phyloP scores from a whole-genome alignment of 495 filamentous ascomycete genomes.

The Poronia punctata region DNA sequence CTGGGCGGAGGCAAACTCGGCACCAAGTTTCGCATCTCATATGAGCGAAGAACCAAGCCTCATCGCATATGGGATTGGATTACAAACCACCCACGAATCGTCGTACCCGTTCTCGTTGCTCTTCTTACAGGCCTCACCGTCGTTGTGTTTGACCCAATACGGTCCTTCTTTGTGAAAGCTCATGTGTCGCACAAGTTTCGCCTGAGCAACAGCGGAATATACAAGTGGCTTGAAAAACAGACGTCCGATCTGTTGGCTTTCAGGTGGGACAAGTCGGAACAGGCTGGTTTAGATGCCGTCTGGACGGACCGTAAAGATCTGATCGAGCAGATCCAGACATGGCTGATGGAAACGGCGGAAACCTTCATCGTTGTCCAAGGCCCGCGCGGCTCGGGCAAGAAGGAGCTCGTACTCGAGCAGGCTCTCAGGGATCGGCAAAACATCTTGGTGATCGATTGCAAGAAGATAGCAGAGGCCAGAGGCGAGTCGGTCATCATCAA shows the following conservation, averaged over 20 bases:
- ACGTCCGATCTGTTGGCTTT: constrained; percentile 60
- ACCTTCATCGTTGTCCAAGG: constrained; percentile 95
- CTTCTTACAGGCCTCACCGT: constrained; percentile 77
- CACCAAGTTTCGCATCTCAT: constrained; percentile 70
- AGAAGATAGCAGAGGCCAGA: constrained; percentile 83
- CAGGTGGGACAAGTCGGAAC: constrained; percentile 47
- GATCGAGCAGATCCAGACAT: constrained; percentile 74
- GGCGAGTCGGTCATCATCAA: constrained; percentile 85
- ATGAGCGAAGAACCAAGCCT: constrained; percentile 66
- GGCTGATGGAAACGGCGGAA: constrained; percentile 77
- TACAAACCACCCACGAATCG: constrained; percentile 77
- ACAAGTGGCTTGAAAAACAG: constrained; percentile 75
- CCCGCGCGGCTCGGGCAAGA: constrained; percentile 85
- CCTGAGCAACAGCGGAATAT: constrained; percentile 59
- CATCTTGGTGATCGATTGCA: constrained; percentile 89
- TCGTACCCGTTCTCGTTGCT: constrained; percentile 75
- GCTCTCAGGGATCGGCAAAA: constrained; percentile 69
- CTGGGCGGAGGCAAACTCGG: constrained; percentile 64
- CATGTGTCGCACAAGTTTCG: constrained; percentile 76
- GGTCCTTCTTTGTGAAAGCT: constrained; percentile 83
- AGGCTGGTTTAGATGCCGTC: constrained; percentile 67
- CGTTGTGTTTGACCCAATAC: constrained; percentile 85
- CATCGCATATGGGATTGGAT: constrained; percentile 85
- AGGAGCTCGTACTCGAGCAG: constrained; percentile 78
- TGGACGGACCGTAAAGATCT: constrained; percentile 81